Conservation (phyloP, 179 eudicot genomes). For the Spergularia azorica region DNA sequence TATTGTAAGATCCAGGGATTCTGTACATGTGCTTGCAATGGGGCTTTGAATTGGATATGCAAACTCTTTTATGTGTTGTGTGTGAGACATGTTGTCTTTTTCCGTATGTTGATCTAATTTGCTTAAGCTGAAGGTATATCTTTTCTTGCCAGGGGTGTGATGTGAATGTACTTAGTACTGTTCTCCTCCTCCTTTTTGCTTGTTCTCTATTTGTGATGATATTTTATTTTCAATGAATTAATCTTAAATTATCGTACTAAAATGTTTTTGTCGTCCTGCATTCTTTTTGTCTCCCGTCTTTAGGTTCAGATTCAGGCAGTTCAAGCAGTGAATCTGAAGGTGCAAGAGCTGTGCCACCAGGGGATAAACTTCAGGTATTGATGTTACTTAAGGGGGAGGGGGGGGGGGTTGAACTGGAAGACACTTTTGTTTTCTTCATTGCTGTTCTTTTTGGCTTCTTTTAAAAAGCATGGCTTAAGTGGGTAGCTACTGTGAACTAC, state of each 20-base stretch:
- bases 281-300: not conserved
- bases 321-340: constrained; percentile 50
- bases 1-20: not conserved
- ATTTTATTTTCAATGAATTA: not conserved
- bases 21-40: not conserved
- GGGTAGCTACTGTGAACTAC: not conserved
- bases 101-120: not conserved
- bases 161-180: not conserved
- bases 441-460: not conserved
- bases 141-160: not conserved
- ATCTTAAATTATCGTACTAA: not conserved
- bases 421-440: not conserved
- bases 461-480: too few relatives aligned
- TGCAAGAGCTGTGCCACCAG: constrained; percentile 35
- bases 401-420: not conserved
- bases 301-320: constrained; percentile 56
- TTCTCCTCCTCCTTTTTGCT: not conserved
- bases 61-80: not conserved
- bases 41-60: not conserved
- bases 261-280: not conserved
- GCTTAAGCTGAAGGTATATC: not conserved
- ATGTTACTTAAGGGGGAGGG: not conserved
- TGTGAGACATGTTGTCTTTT: not conserved
- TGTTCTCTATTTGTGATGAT: not conserved
- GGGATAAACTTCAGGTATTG: constrained; percentile 46